Evolutionary conservation across 148 eudicot species (phyloP), one percentile per base, ranked within the genome.

Genomic region (Cornus suecica): DNA sequence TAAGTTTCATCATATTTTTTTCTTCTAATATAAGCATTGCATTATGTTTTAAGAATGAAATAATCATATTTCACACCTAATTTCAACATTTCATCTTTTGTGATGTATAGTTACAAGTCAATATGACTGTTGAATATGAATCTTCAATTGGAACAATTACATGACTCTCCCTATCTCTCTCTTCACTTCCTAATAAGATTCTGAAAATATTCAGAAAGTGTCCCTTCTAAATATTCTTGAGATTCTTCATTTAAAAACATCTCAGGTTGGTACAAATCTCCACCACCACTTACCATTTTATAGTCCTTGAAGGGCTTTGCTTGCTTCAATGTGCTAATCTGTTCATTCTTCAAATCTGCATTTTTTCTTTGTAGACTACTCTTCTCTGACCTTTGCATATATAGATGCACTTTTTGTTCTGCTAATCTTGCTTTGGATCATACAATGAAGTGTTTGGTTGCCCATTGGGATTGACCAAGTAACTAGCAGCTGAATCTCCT

Each of bases 201-300:
- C 10, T 60, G 56, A 20, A 76, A 68, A 37, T 61, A 71, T 42
- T 51, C 70, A 45, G 60, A 71, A n/a, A 77, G 69, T 62, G 79
- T 70, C 67, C 69, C 74, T 30, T 62, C 48, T 62, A 77, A 25
- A 65, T 77, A 76, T 69, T 76, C 68, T 32, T 69, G 68, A 69
- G 69, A 77, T 41, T 77, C 69, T 30, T 70, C 69, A 28, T 20
- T 69, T 10, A 15, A 2, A 20, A 22, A 37, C 58, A 62, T 20
- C 63, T 74, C 67, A 74, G 41, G 20, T 41, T 45, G 30, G 68
- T 73, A 13, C 25, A 65, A 42, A 15, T 42, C 41, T 41, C 14
- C 2, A 27, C 14, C 25, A 27, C 27, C 74, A 56, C 31, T 10
- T 8, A 26, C 60, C 24, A 64, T 63, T 42, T 23, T 69, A 30